Percentiles rank a stretch among this genome's conserved stretches.
phyloP scores from a whole-genome alignment of 768 basidiomycete genomes.

The Tylopilus balloui region DNA sequence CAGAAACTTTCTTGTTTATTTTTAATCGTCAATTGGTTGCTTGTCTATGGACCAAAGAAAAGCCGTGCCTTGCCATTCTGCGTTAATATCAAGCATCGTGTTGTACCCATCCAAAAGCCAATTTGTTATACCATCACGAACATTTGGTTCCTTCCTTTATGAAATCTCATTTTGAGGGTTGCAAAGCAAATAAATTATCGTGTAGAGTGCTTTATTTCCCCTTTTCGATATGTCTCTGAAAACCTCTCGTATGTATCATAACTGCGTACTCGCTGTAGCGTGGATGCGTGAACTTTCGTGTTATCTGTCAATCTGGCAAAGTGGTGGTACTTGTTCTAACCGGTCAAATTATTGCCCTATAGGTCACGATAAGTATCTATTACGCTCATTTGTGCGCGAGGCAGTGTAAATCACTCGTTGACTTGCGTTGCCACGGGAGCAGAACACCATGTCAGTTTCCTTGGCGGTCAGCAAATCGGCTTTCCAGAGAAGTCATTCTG shows the following conservation, averaged over 20 bases:
- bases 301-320: neutral
- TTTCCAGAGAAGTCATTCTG: neutral
- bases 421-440: neutral
- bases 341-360: neutral
- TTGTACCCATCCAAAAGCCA: constrained; percentile 21
- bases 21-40: constrained; percentile 13
- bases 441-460: neutral
- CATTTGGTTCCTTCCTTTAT: constrained; percentile 3
- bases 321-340: neutral
- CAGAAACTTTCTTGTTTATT: constrained; percentile 27
- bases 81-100: constrained; percentile 26
- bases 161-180: constrained; percentile 4
- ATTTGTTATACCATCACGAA: constrained; percentile 25
- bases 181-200: constrained; percentile 14
- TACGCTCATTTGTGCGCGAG: neutral
- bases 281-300: neutral
- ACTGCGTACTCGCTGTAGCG: constrained; percentile 1
- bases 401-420: neutral
- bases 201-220: constrained; percentile 16
- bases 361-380: neutral
- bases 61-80: constrained; percentile 14
- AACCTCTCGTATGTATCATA: constrained; percentile 24
- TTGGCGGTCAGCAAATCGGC: neutral
- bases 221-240: constrained; percentile 18
- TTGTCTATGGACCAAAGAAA: constrained; percentile 21